These are phyloP conservation scores for Medicago truncatula DNA, from an alignment of 306 rosid genomes.

Conservation along the genomic window DNA sequence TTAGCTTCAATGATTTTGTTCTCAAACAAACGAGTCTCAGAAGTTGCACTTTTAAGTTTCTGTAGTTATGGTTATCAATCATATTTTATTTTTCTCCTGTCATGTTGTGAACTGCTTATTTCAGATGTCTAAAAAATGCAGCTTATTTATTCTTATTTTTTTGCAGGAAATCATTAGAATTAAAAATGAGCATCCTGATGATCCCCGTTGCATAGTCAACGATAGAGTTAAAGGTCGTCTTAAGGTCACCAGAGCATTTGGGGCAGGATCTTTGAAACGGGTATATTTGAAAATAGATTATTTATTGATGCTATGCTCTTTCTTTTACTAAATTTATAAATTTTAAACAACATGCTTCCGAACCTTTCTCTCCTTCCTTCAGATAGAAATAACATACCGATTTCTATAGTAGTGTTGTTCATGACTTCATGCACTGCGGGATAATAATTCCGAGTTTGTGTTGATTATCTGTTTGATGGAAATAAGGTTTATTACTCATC, in stretches of 20 bases:
- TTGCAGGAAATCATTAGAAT: constrained; percentile 90
- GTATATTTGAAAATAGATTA: constrained; percentile 48
- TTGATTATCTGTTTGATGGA: neutral
- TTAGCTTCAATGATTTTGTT: constrained; percentile 22
- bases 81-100: constrained; percentile 28
- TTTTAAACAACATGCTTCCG: constrained; percentile 31
- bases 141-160: constrained; percentile 18
- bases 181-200: constrained; percentile 95
- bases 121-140: constrained; percentile 31
- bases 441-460: neutral
- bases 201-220: constrained; percentile 81
- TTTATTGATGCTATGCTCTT: constrained; percentile 19
- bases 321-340: neutral
- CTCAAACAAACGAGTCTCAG: neutral
- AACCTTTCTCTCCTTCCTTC: constrained; percentile 15
- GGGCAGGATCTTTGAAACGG: constrained; percentile 98
- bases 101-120: constrained; percentile 34
- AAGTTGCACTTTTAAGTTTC: constrained; percentile 21
- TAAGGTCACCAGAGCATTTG: constrained; percentile 97
- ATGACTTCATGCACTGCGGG: neutral
- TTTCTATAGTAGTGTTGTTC: constrained; percentile 9
- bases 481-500: constrained; percentile 25
- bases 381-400: constrained; percentile 3
- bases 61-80: neutral
- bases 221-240: constrained; percentile 97